Percentiles rank a stretch among this genome's conserved stretches.
These are phyloP conservation scores for Umbilicus rupestris DNA, from an alignment of 164 flowering plant genomes.

Conservation along the genomic window DNA sequence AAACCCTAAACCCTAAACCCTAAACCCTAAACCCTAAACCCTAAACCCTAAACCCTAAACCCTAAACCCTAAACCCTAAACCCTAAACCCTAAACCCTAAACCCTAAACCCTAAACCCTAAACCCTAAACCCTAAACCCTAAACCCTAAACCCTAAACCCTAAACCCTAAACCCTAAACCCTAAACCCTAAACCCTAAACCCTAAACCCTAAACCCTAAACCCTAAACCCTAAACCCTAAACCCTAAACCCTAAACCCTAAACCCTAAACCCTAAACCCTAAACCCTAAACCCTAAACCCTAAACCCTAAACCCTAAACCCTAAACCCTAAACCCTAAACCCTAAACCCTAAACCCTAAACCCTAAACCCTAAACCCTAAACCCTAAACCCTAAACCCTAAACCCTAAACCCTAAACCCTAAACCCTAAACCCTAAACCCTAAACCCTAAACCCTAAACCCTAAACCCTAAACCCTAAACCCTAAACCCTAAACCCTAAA, in stretches of 20 bases:
- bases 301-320: neutral
- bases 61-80: conserved; percentile 14
- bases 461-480: conserved; percentile 1
- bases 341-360: neutral
- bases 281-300: neutral
- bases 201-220: conserved; percentile 17
- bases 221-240: conserved; percentile 17
- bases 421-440: neutral
- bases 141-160: conserved; percentile 13
- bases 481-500: neutral
- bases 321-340: neutral
- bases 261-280: too few species aligned
- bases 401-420: conserved; percentile 1
- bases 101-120: conserved; percentile 13
- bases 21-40: conserved; percentile 11
- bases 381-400: neutral
- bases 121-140: conserved; percentile 17
- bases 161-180: conserved; percentile 16
- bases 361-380: neutral
- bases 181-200: conserved; percentile 19
- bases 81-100: conserved; percentile 14
- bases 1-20: conserved; percentile 13
- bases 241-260: too few species aligned
- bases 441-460: neutral
- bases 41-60: conserved; percentile 18